These are phyloP conservation scores for Sodiomyces alkalinus DNA, from an alignment of 2,329 filamentous ascomycete species.

Conservation along the genomic window DNA sequence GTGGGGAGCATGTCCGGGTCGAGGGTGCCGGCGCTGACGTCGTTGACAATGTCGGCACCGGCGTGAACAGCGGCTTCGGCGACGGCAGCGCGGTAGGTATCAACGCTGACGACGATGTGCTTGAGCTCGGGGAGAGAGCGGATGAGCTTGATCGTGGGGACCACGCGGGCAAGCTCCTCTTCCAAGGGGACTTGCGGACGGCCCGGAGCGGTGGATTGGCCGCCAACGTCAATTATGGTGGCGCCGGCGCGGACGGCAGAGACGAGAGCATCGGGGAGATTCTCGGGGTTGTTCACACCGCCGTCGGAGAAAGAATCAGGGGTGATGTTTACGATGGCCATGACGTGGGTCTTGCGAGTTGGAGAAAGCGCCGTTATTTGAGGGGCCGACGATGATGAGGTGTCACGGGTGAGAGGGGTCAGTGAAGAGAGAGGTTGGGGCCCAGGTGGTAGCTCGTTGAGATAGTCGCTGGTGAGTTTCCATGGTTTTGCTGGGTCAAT, in stretches of 20 bases:
- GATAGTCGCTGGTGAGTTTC: constrained; percentile 44
- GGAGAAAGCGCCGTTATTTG: constrained; percentile 40
- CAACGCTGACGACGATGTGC: constrained; percentile 64
- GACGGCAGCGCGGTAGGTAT: constrained; percentile 81
- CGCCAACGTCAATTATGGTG: constrained; percentile 80
- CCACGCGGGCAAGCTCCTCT: constrained; percentile 63
- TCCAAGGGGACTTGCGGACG: constrained; percentile 50
- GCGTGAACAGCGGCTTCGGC: constrained; percentile 60
- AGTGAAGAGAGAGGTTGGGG: constrained; percentile 39
- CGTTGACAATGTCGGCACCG: constrained; percentile 88
- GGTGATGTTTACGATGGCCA: constrained; percentile 91
- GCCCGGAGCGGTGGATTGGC: constrained; percentile 78
- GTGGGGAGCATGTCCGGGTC: constrained; percentile 72
- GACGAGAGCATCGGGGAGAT: constrained; percentile 43
- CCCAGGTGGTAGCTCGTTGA: constrained; percentile 39
- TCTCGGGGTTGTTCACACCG: constrained; percentile 40
- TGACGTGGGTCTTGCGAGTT: constrained; percentile 56
- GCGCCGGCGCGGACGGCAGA: constrained; percentile 54
- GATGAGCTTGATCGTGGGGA: constrained; percentile 65
- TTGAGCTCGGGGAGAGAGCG: constrained; percentile 47
- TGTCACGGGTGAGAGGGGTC: constrained; percentile 33
- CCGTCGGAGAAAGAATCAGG: constrained; percentile 97
- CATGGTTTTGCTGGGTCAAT: constrained; percentile 39
- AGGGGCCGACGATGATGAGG: constrained; percentile 22
- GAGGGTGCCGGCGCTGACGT: constrained; percentile 70